Evolutionary conservation across 106 monocot genomes (phyloP), one percentile per base, ranked within the genome.

Genomic region (Iris macrosiphon): DNA sequence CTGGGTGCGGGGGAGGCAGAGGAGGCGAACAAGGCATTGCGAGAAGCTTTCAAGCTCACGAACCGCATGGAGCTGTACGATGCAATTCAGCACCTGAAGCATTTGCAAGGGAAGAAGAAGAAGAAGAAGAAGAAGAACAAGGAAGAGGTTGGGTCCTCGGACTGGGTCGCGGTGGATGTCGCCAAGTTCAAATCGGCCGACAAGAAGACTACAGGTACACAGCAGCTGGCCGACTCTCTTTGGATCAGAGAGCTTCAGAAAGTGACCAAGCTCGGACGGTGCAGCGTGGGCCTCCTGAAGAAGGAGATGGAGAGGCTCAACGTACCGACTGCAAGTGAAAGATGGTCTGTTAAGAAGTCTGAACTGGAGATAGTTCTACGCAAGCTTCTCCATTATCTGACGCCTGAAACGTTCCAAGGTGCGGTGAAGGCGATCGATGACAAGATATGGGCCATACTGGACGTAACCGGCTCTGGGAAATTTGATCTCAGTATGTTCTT

Each of bases 401-500:
- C 35, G 10, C 60, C 61, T 4, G 67, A 67, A 18, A 31, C 61
- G 3, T 74, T 74, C 25, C 67, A 67, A 18, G 43, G 48, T 13
- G 60, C 67, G 3, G 16, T 74, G 7, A 74, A 61, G 47, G 66
- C 48, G 6, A 55, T 74, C 4, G 40, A 61, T 6, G 61, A 74
- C 24, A 67, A 62, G 46, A 61, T 74, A 23, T 74, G 60, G 74
- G 19, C 44, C 1, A 61, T 53, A 19, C 19, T 74, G 55, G 67
- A 67, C 38, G 39, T 32, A 31, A 61, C 53, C 0, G 52, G 74
- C 0, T 74, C 67, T 0, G 74, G 61, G 7, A 67, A 49, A 23
- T 30, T 74, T 3, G 67, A 74, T 37, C 65, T 55, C 14, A 16
- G 55, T 6, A 74, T 74, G 74, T 74, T 74, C 61, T 60, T 74